Conservation (phyloP, 2,329 filamentous ascomycete genomes). For the Cladosporium velox region DNA sequence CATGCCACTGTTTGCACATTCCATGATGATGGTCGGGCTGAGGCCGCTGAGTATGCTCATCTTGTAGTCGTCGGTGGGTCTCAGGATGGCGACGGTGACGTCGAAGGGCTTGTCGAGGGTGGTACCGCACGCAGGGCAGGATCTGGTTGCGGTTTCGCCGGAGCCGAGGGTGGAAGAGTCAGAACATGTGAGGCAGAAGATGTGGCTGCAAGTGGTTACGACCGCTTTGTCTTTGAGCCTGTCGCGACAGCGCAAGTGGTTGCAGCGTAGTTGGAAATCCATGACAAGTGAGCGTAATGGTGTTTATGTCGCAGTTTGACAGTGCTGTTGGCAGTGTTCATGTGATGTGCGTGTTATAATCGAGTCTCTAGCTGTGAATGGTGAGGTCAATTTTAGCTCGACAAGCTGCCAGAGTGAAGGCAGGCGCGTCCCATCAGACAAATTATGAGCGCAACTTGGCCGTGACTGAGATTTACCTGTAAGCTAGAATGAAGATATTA, state of each 20-base stretch:
- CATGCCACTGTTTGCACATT: slow-evolving; percentile 77
- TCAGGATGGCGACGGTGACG: slow-evolving; percentile 69
- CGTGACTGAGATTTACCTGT: neutral
- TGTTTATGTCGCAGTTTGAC: neutral
- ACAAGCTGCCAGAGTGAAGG: neutral
- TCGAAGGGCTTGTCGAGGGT: slow-evolving; percentile 72
- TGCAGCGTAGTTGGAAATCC: slow-evolving; percentile 77
- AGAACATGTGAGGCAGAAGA: slow-evolving; percentile 80
- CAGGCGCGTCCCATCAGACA: neutral
- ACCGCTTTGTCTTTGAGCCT: slow-evolving; percentile 71
- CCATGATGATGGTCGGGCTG: slow-evolving; percentile 78
- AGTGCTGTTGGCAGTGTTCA: neutral
- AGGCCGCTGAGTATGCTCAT: slow-evolving; percentile 81
- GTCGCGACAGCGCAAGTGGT: slow-evolving; percentile 72
- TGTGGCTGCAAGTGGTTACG: slow-evolving; percentile 90
- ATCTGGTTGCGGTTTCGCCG: slow-evolving; percentile 54
- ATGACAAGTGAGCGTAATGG: slow-evolving; percentile 47
- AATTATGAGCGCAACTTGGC: neutral
- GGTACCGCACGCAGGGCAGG: slow-evolving; percentile 76
- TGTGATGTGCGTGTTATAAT: neutral
- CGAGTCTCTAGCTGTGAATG: neutral
- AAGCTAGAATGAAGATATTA: neutral
- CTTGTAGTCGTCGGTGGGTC: slow-evolving; percentile 86
- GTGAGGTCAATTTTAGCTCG: neutral
- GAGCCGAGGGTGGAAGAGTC: slow-evolving; percentile 62